Evolutionary conservation across 176 grass and related monocot genomes (phyloP), one percentile per base, ranked within the genome.

Genomic region (Oryza rufipogon): DNA sequence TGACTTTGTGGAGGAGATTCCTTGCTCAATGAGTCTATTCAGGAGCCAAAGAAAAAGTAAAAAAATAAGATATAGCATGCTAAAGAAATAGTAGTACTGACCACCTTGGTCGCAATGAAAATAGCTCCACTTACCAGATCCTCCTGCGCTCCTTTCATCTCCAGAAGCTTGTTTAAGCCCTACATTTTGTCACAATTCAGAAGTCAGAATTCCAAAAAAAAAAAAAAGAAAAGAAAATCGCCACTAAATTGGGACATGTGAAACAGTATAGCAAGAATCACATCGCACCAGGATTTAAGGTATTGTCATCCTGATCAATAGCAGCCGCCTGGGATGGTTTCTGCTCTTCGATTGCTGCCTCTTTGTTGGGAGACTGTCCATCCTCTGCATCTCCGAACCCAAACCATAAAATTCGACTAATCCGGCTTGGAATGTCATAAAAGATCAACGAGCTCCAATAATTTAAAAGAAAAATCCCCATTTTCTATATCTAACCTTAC

Each of bases 51-150:
- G 8, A 11, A 33, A 70, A 63, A 68, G 10, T 5, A 11, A 38
- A 12, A 12, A 39, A 41, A 78, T 8, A 74, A 47, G 9, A 19
- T 15, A 85, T 41, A 56, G 20, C 69, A 38, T 39, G 30, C 56
- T 56, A 3, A 74, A 73, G 16, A 58, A 19, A 12, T 16, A 66
- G 6, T 73, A 73, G 6, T 73, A 73, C 41, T 39, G 52, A 7
- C 16, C 44, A 46, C 47, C 71, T 70, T 44, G 9, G 34, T 68
- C 38, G 82, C 8, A 4, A 17, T 67, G 5, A 73, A 66, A 56
- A 32, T 30, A 58, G 68, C 56, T 26, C 28, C 17, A 0, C 60
- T 79, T 84, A 88, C 87, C 81, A 48, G 75, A 84, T 88, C 45
- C 75, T 67, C 5, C 68, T 9, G 16, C 52, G 13, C 20, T 83